Conservation (phyloP, 192 early-diverging fungal species). For the Kappamyces sp. region DNA sequence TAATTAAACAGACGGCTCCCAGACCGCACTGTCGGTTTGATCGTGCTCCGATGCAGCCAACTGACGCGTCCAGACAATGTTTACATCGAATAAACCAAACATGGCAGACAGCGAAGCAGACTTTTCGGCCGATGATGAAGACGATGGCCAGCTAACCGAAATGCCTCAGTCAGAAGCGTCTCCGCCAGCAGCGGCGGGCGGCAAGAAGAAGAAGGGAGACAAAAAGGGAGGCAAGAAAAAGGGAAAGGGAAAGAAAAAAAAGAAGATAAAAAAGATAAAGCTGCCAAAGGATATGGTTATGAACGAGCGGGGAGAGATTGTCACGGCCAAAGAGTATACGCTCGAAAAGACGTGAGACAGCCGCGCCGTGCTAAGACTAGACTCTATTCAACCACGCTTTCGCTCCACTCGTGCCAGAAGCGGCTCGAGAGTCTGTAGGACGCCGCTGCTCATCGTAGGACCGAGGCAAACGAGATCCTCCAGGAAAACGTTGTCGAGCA, state of each 20-base stretch:
- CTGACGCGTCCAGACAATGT: no score
- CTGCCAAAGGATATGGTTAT: constrained; percentile 36
- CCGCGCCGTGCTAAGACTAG: constrained; percentile 18
- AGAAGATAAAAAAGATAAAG: constrained; percentile 22
- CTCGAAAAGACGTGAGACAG: constrained; percentile 46
- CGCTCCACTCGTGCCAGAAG: constrained; percentile 32
- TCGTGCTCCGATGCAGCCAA: no score
- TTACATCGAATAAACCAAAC: no score
- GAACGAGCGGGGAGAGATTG: constrained; percentile 45
- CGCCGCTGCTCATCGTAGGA: constrained; percentile 15
- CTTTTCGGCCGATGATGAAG: constrained; percentile 10
- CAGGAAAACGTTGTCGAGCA: constrained; percentile 49
- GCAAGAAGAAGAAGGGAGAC: constrained; percentile 18
- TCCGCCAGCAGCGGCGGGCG: not conserved
- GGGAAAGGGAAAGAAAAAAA: constrained; percentile 21
- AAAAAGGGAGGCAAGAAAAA: constrained; percentile 33
- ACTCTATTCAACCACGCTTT: constrained; percentile 42
- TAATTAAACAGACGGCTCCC: no score
- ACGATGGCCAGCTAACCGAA: constrained; percentile 1
- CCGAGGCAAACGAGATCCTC: constrained; percentile 43
- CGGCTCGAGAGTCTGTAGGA: constrained; percentile 40
- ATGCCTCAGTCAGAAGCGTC: constrained; percentile 6
- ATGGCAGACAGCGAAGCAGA: constrained; percentile 4
- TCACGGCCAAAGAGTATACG: constrained; percentile 39
- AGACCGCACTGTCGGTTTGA: no score